Conservation (phyloP, 192 early-diverging fungal genomes). For the Polychytrium aggregatum region DNA sequence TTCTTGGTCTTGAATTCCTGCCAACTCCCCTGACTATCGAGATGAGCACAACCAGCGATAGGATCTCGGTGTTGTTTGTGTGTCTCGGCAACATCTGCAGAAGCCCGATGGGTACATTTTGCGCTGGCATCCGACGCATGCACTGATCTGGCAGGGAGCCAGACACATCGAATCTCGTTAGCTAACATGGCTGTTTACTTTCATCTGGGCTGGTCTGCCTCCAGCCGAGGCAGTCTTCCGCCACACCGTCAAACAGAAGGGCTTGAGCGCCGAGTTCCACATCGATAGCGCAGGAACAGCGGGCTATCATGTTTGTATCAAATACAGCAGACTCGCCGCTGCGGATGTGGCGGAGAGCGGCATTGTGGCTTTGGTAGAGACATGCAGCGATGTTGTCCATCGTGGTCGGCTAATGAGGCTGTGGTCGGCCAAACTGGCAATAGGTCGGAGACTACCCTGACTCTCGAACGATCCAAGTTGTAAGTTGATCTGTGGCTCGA, state of each 20-base stretch:
- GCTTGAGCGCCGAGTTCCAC: constrained; percentile 41
- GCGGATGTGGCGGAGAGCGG: too few species aligned
- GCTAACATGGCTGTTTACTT: too few species aligned
- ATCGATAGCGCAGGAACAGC: constrained; percentile 86
- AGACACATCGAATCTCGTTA: too few species aligned
- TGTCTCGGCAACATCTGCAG: constrained; percentile 73
- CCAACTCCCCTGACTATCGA: too few species aligned
- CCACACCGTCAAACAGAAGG: constrained; percentile 48
- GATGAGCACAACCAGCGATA: neutral
- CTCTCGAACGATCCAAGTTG: constrained; percentile 47
- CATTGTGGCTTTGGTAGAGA: too few species aligned
- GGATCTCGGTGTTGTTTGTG: constrained; percentile 30
- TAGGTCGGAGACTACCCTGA: constrained; percentile 62
- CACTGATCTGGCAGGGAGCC: too few species aligned
- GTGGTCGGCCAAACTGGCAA: neutral
- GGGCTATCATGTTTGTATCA: constrained; percentile 54
- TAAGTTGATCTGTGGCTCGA: too few species aligned
- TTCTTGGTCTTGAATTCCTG: too few species aligned
- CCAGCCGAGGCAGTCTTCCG: constrained; percentile 86
- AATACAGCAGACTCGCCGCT: too few species aligned
- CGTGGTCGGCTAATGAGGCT: neutral
- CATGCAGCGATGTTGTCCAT: neutral
- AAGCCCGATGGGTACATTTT: constrained; percentile 68
- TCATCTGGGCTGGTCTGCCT: too few species aligned
- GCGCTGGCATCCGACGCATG: too few species aligned